These are phyloP conservation scores for Pseudogymnoascus sp. DNA, from an alignment of 2,329 filamentous ascomycete genomes.

Conservation along the genomic window DNA sequence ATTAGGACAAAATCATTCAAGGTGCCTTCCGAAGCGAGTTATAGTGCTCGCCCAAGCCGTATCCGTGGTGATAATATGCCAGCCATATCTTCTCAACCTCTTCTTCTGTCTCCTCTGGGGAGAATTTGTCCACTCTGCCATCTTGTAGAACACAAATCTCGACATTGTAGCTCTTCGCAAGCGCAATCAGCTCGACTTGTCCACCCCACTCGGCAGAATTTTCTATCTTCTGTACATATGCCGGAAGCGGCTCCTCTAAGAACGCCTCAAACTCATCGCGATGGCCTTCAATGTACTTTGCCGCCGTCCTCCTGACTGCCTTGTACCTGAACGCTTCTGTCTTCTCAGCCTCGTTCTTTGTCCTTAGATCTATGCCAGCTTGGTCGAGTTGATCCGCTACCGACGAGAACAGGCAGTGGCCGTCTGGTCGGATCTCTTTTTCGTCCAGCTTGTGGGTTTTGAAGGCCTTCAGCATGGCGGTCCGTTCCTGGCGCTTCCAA, in stretches of 20 bases:
- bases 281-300: conserved; percentile 66
- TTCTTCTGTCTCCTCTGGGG: conserved; percentile 38
- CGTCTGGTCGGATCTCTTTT: conserved; percentile 76
- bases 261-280: conserved; percentile 78
- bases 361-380: conserved; percentile 38
- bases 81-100: conserved; percentile 61
- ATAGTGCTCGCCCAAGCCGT: conserved; percentile 93
- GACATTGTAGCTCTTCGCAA: conserved; percentile 71
- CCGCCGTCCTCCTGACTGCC: conserved; percentile 59
- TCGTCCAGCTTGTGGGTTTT: conserved; percentile 56
- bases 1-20: conserved; percentile 17
- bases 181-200: conserved; percentile 77
- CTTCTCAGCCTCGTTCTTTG: conserved; percentile 21
- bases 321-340: conserved; percentile 48
- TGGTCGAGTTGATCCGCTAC: conserved; percentile 72
- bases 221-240: conserved; percentile 66
- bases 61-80: conserved; percentile 90
- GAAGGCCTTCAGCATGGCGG: conserved; percentile 62
- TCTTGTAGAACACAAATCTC: conserved; percentile 81
- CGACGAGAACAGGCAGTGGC: conserved; percentile 89
- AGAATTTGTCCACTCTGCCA: conserved; percentile 68
- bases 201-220: conserved; percentile 95
- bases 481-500: conserved; percentile 59
- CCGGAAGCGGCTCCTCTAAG: conserved; percentile 67
- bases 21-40: conserved; percentile 61